phyloP scores from a whole-genome alignment of 2,329 filamentous ascomycete species.

The Helminthosporium solani region DNA sequence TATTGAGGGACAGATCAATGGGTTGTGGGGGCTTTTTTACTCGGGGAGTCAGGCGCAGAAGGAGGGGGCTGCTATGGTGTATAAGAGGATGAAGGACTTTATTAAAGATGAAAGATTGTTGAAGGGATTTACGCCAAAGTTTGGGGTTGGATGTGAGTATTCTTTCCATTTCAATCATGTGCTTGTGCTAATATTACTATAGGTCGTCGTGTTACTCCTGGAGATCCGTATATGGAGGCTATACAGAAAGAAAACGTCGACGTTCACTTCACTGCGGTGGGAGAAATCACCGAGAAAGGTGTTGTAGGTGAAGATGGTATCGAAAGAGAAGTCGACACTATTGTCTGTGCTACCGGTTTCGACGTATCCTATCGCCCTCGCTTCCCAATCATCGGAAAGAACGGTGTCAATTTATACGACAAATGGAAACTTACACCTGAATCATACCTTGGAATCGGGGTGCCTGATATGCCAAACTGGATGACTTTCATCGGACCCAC shows the following conservation, averaged over 20 bases:
- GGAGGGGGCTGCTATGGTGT: constrained; percentile 41
- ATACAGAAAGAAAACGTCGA: constrained; percentile 54
- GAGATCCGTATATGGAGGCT: constrained; percentile 54
- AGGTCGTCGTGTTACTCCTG: constrained; percentile 49
- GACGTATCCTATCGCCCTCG: constrained; percentile 47
- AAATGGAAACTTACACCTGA: constrained; percentile 45
- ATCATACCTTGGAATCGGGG: constrained; percentile 45
- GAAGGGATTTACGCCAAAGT: constrained; percentile 51
- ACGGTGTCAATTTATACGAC: constrained; percentile 43
- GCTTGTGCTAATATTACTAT: neutral
- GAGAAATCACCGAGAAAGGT: constrained; percentile 48
- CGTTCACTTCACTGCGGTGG: constrained; percentile 52
- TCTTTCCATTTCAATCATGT: no score
- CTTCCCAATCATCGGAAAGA: constrained; percentile 47
- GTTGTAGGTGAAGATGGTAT: constrained; percentile 47
- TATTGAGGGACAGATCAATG: constrained; percentile 51
- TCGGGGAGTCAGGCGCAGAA: constrained; percentile 45
- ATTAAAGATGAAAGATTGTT: constrained; percentile 55
- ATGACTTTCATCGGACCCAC: constrained; percentile 46
- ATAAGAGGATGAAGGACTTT: constrained; percentile 50
- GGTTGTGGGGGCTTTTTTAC: constrained; percentile 51
- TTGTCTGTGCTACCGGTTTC: constrained; percentile 51
- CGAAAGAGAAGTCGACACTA: constrained; percentile 45
- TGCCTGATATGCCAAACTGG: constrained; percentile 48
- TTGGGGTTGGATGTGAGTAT: constrained; percentile 46